Base-by-base conservation (phyloP, 1,284 basidiomycete genomes). In the Ceratobasidium sp. region DNA sequence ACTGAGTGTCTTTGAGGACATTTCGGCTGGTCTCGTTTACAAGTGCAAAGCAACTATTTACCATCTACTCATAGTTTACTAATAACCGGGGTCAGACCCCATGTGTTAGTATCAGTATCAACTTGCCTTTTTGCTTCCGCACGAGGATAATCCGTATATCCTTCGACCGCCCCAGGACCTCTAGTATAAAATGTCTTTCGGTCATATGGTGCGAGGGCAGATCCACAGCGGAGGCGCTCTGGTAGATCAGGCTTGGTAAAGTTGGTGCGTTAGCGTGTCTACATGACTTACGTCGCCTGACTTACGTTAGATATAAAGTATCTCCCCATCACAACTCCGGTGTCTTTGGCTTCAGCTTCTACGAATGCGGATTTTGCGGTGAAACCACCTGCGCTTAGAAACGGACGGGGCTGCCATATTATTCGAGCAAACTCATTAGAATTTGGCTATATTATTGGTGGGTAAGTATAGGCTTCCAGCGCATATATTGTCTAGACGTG, bases 81-180 rank as follows among this genome's bases (percentile, higher is more conserved):
- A 36, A 36, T 5, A 36, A 36, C 11, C 33, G n/a, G n/a, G n/a
- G 4, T 36, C 33, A 36, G 33, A 36, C 11, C 33, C 11, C 33
- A 36, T 4, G 11, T 36, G 33, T 36, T 5, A 11, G 33, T 36
- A 36, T 36, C 33, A 36, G 11, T 7, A 46, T 6, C 19, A 46
- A 46, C 47, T 50, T 21, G 25, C 47, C 21, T 25, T 50, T 50
- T 50, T 6, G 23, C 5, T 21, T 59, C 47, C 19, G 68, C 71
- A 14, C 54, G 41, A 16, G 72, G 71, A 60, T 75, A 74, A 66
- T 75, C 74, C 46, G 62, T 74, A 69, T 77, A 77, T 6, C 75
- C 75, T 13, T 69, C 56, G 9, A 25, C n/a, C 9, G 57, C 57
- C 29, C 23, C 21, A 11, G 56, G 56, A 11, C 62, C 62, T 23